Evolutionary conservation across 1,284 basidiomycete genomes (phyloP).

Genomic region (Uromyces viciae-fabae): DNA sequence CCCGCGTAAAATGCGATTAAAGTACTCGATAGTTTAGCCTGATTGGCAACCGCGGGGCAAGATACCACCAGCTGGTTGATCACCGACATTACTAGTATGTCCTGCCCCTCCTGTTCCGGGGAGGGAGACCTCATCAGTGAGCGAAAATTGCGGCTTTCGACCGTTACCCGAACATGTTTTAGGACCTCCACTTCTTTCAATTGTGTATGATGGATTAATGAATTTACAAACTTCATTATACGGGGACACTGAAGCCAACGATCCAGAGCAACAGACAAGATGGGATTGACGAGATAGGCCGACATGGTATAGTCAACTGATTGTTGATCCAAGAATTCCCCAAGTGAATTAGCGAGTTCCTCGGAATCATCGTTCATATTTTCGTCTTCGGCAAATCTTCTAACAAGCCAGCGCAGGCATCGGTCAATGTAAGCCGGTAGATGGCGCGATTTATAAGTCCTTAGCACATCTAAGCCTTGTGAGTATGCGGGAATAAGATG

Average conservation of each 20-base stretch:
- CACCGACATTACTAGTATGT: constrained; percentile 15
- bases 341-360: constrained; percentile 13
- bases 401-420: constrained; percentile 39
- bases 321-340: constrained; percentile 1
- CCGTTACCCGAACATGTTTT: constrained; percentile 23
- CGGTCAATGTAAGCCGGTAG: constrained; percentile 18
- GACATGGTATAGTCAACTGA: constrained; percentile 21
- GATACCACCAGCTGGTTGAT: constrained; percentile 14
- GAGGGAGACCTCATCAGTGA: constrained; percentile 27
- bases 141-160: constrained; percentile 37
- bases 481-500: constrained; percentile 23
- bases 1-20: constrained; percentile 37
- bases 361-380: neutral
- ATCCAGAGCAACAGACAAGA: constrained; percentile 27
- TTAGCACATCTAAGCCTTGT: constrained; percentile 13
- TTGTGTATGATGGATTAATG: neutral
- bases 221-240: constrained; percentile 27
- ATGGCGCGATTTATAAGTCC: constrained; percentile 7
- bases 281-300: constrained; percentile 35
- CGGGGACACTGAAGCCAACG: constrained; percentile 19
- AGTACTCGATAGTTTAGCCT: constrained; percentile 23
- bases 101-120: constrained; percentile 12
- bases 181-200: constrained; percentile 28
- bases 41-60: constrained; percentile 23
- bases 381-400: constrained; percentile 42